Conservation (phyloP, 106 monocot species). For the Triglochin maritima region DNA sequence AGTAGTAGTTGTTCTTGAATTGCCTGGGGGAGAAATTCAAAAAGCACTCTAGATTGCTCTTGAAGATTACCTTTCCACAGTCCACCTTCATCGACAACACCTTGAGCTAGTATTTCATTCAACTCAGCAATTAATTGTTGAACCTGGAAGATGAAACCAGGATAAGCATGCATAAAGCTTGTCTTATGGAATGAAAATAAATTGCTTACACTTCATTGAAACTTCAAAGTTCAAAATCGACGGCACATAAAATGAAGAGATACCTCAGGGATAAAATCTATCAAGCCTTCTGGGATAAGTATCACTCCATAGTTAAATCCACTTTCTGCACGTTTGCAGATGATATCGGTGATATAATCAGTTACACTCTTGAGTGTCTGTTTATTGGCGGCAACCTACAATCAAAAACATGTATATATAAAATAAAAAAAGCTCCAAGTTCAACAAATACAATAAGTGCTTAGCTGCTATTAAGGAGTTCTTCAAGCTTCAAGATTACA, state of each 20-base stretch:
- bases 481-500: too few relatives aligned
- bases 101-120: conserved; percentile 92
- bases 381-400: conserved; percentile 76
- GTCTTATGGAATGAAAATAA: background rate
- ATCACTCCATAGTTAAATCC: conserved; percentile 98
- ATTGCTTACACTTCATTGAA: background rate
- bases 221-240: background rate
- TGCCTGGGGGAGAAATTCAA: conserved; percentile 79
- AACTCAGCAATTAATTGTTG: conserved; percentile 88
- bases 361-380: conserved; percentile 87
- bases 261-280: conserved; percentile 98
- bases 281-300: conserved; percentile 95
- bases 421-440: background rate
- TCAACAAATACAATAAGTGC: too few relatives aligned
- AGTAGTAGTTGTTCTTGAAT: conserved; percentile 89
- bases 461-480: too few relatives aligned
- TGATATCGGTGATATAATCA: conserved; percentile 83
- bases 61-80: conserved; percentile 79
- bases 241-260: background rate
- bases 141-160: conserved; percentile 46
- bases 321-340: conserved; percentile 81
- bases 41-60: conserved; percentile 48
- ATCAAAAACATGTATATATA: background rate
- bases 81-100: conserved; percentile 74
- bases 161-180: background rate